Evolutionary conservation across 176 grass and related monocot species (phyloP).

Genomic region (Lolium perenne): DNA sequence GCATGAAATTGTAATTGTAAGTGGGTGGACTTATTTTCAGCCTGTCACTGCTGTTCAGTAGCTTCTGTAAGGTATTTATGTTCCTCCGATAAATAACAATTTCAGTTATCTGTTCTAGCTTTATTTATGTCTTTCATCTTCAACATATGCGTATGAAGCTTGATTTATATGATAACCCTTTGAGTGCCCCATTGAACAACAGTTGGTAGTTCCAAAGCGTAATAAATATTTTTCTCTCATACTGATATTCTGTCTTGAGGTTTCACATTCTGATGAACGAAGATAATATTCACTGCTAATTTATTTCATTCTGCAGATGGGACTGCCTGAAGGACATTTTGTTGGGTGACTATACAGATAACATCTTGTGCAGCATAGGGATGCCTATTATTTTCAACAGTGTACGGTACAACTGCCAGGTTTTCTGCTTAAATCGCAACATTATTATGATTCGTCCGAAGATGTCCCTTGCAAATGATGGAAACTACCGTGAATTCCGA

Average conservation of each 20-base stretch:
- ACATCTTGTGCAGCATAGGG: conserved; percentile 92
- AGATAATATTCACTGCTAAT: neutral
- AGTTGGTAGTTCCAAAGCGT: neutral
- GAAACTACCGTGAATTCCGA: conserved; percentile 93
- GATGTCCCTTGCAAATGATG: conserved; percentile 94
- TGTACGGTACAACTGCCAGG: conserved; percentile 92
- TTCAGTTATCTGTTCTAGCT: neutral
- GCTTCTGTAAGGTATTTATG: neutral
- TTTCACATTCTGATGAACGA: neutral
- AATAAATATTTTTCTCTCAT: neutral
- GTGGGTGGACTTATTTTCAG: neutral
- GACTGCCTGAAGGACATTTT: conserved; percentile 91
- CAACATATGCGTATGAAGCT: neutral
- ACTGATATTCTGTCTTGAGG: neutral
- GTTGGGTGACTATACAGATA: conserved; percentile 70
- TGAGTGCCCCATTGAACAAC: neutral
- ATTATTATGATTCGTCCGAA: conserved; percentile 97
- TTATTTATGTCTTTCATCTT: neutral
- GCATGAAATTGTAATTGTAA: neutral
- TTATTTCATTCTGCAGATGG: conserved; percentile 65
- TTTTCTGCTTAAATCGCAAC: conserved; percentile 87
- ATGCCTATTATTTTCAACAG: conserved; percentile 93
- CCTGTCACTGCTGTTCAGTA: neutral
- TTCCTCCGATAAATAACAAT: neutral
- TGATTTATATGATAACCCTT: neutral